Conservation (phyloP, 2,329 filamentous ascomycete species). For the Ramichloridium luteum region DNA sequence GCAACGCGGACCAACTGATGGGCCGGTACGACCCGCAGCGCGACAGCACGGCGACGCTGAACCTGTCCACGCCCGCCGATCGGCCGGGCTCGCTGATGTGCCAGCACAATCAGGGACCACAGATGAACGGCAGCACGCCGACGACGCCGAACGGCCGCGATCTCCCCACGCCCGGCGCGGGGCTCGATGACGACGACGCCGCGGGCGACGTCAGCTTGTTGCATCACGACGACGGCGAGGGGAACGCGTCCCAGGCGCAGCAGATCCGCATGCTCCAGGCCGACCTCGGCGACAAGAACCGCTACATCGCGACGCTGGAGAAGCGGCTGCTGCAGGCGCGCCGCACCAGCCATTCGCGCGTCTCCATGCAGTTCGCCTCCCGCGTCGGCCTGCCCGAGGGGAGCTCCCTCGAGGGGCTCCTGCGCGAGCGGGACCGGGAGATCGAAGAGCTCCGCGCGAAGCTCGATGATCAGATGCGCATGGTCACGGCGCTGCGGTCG, state of each 20-base stretch:
- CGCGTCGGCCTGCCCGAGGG: conserved; percentile 43
- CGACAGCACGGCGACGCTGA: conserved; percentile 27
- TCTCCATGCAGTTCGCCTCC: conserved; percentile 58
- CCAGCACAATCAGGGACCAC: too few relatives aligned
- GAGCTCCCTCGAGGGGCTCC: conserved; percentile 50
- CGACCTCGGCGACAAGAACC: conserved; percentile 93
- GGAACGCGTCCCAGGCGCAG: conserved; percentile 65
- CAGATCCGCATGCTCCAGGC: conserved; percentile 86
- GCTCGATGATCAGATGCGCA: conserved; percentile 88
- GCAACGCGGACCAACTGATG: conserved; percentile 10
- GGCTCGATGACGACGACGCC: conserved; percentile 27
- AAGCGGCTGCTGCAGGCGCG: conserved; percentile 83
- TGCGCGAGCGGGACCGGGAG: conserved; percentile 84
- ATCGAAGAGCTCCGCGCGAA: conserved; percentile 82
- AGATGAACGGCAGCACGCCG: conserved; percentile 21
- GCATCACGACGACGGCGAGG: conserved; percentile 70
- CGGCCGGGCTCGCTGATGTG: conserved; percentile 1
- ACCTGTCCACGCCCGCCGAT: conserved; percentile 24
- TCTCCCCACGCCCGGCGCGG: conserved; percentile 22
- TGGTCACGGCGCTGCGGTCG: conserved; percentile 75
- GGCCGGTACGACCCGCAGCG: conserved; percentile 9
- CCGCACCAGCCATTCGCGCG: conserved; percentile 75
- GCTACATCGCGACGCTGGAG: conserved; percentile 89
- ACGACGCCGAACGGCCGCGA: conserved; percentile 19
- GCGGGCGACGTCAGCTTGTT: conserved; percentile 46